Base-by-base conservation (phyloP, 176 grass and related monocot species). In the Hordeum marinum region DNA sequence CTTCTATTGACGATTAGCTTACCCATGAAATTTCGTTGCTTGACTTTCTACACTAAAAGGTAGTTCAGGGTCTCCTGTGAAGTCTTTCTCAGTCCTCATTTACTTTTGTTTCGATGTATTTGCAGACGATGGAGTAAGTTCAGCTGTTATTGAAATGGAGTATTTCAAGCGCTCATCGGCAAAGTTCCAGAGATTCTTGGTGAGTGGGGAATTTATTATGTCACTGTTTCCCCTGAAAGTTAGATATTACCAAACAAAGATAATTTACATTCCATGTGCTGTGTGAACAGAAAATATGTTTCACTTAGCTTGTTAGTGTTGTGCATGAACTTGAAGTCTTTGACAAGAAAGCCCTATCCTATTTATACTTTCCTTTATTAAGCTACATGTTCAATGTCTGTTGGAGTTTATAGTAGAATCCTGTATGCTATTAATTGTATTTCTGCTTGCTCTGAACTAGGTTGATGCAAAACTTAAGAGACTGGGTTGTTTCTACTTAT, bases 401-500 rank as follows among this genome's bases (percentile, higher is more conserved):
- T 46, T 57, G 68, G 64, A 24, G 58, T 85, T 39, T 75, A 48
- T 42, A 25, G 15, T 71, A 27, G 14, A 84, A 50, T 72, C 62
- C 20, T 80, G 61, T 32, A 52, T 75, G 34, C n/a, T 71, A 66
- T 78, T 81, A 78, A 68, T 54, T 57, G 9, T 81, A 77, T 55
- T 21, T 81, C 70, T 63, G 59, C 42, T 84, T 87, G 12, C 62
- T 83, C 15, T 88, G 71, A 76, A 85, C 43, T 88, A 98, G 95
- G 89, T 98, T 85, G 93, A 93, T 86, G 68, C 91, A 77, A 91
- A 91, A 89, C 70, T 76, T 72, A 90, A 90, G 88, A 92, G 69
- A 66, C 78, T 98, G 15, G 95, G 95, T 66, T 98, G 93, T 81
- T 98, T 98, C 62, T 98, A 95, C 83, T 89, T 98, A 68, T 98